Conservation (phyloP, 2,329 filamentous ascomycete species). For the Diaporthe humulicola region DNA sequence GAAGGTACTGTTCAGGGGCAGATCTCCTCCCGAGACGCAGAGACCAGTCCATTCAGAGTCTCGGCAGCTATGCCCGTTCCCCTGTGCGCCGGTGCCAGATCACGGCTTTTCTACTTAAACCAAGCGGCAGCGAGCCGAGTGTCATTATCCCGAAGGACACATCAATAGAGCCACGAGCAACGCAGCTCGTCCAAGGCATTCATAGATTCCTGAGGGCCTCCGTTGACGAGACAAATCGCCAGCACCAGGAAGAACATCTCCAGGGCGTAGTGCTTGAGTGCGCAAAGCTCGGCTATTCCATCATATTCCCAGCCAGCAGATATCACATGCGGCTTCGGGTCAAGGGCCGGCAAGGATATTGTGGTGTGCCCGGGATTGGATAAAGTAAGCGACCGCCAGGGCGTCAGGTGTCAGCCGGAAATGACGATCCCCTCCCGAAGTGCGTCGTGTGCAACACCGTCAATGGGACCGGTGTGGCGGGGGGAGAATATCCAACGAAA, state of each 20-base stretch:
- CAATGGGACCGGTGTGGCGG: slow-evolving; percentile 7
- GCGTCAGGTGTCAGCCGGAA: slow-evolving; percentile 27
- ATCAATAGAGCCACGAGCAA: slow-evolving; percentile 48
- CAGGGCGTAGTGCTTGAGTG: slow-evolving; percentile 56
- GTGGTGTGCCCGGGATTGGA: slow-evolving; percentile 35
- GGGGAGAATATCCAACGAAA: neutral
- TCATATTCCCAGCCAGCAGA: slow-evolving; percentile 59
- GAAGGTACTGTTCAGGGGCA: slow-evolving; percentile 47
- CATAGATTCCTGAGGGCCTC: slow-evolving; percentile 52
- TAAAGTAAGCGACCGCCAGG: slow-evolving; percentile 36
- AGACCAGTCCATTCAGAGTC: neutral
- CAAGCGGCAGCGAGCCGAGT: slow-evolving; percentile 52
- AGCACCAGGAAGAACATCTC: slow-evolving; percentile 54
- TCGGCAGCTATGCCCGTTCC: slow-evolving; percentile 46
- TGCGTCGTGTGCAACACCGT: slow-evolving; percentile 30
- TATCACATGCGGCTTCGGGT: slow-evolving; percentile 9
- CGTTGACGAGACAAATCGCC: slow-evolving; percentile 45
- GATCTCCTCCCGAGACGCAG: slow-evolving; percentile 14
- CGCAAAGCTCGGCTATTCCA: slow-evolving; percentile 55
- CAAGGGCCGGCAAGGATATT: neutral
- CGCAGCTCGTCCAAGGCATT: slow-evolving; percentile 49
- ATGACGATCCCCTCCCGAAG: slow-evolving; percentile 25
- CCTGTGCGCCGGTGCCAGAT: slow-evolving; percentile 58
- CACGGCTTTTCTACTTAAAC: slow-evolving; percentile 57
- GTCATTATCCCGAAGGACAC: slow-evolving; percentile 49